Evolutionary conservation across 345 rosid species (phyloP).

Genomic region (Ceriops zippeliana): DNA sequence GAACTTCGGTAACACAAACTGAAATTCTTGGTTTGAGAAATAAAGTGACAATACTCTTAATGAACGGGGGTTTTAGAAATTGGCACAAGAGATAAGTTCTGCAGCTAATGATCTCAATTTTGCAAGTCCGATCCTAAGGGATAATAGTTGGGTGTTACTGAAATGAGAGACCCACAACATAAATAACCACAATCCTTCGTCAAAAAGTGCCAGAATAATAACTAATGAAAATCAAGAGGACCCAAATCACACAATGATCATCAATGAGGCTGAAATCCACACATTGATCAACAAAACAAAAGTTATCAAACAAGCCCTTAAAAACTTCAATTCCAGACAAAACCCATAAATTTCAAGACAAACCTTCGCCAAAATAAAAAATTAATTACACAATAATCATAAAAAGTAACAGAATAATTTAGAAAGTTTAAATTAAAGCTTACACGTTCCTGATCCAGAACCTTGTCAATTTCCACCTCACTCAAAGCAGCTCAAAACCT

Average conservation of each 20-base stretch:
- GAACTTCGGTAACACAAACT: background rate
- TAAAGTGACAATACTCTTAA: background rate
- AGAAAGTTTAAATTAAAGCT: constrained; percentile 8
- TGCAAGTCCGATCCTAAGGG: background rate
- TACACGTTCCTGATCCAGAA: constrained; percentile 19
- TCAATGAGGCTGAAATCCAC: background rate
- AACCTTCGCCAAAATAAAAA: background rate
- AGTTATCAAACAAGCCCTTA: background rate
- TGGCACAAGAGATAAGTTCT: background rate
- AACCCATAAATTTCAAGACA: background rate
- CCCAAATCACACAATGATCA: background rate
- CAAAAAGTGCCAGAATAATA: background rate
- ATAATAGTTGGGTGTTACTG: background rate
- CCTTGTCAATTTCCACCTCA: constrained; percentile 13
- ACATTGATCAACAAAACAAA: background rate
- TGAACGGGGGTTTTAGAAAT: background rate
- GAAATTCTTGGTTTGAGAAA: background rate
- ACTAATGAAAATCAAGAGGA: background rate
- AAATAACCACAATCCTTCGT: background rate
- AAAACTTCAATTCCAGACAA: background rate
- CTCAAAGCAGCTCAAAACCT: constrained; percentile 18
- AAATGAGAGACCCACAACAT: background rate
- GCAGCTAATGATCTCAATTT: background rate
- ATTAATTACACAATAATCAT: no score
- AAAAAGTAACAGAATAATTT: background rate